Base-by-base conservation (phyloP, 2,329 filamentous ascomycete genomes). In the Scleromitrula shiraiana region DNA sequence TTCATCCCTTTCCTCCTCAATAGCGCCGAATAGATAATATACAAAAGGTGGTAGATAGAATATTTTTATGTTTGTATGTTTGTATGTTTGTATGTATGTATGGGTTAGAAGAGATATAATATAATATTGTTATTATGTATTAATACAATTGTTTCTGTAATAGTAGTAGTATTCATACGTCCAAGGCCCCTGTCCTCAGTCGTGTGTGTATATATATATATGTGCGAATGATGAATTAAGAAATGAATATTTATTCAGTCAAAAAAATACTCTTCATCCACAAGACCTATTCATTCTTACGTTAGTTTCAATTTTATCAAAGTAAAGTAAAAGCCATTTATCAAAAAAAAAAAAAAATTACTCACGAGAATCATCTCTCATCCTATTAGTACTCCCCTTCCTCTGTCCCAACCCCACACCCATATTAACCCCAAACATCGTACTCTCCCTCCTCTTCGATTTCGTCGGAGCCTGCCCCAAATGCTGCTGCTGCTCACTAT, bases 361-460 rank as follows among this genome's bases (percentile, higher is more conserved):
- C 57, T 59, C 56, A 62, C 59, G 56, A 52, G 55, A 53, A 41
- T 62, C 59, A 24, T 58, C 52, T 54, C 50, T 56, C 47, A 59
- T 35, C 42, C 56, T 59, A 24, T 56, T 59, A 39, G 45, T 58
- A 32, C 57, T 62, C 15, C 58, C 51, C 43, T 60, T 64, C 32
- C 56, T 58, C 41, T 59, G 57, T 15, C 53, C 56, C 26, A 77
- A 62, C 50, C 74, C 69, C 60, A 73, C 71, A 42, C 66, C 62
- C 54, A 73, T 68, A 27, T 23, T 40, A 12, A 32, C 15, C 17
- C 68, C 56, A 51, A 80, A 77, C 63, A 83, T 77, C 38, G 71
- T 68, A 57, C 80, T 83, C 64, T 83, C 79, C 41, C 80, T 73
- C 41, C 77, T 70, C 59, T 71, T 76, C 33, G 61, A 59, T 56